Evolutionary conservation across 2,329 filamentous ascomycete genomes (phyloP).

Genomic region (Truncatella angustata): DNA sequence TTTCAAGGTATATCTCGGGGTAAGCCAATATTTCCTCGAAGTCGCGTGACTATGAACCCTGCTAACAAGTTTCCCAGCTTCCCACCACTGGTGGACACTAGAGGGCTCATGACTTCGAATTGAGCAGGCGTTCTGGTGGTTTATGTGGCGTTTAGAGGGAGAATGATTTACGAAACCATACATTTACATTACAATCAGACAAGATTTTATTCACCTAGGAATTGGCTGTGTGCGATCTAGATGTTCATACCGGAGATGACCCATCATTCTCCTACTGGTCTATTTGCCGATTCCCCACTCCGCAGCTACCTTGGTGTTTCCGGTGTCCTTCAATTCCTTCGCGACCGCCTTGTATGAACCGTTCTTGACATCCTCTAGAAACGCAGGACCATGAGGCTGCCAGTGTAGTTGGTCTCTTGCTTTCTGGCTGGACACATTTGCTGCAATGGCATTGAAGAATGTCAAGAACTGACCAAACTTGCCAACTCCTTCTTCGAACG

Average conservation of each 20-base stretch:
- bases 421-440: slow-evolving; percentile 33
- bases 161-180: background rate
- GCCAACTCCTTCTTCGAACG: slow-evolving; percentile 23
- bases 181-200: background rate
- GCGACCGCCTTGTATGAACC: slow-evolving; percentile 24
- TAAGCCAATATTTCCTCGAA: background rate
- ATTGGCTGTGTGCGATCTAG: too few species aligned
- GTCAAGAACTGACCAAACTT: slow-evolving; percentile 30
- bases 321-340: background rate
- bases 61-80: slow-evolving; percentile 1
- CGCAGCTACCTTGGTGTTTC: background rate
- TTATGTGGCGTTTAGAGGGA: background rate
- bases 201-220: too few species aligned
- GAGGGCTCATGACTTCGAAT: background rate
- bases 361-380: slow-evolving; percentile 32
- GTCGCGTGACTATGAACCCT: too few species aligned
- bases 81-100: slow-evolving; percentile 15
- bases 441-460: slow-evolving; percentile 30
- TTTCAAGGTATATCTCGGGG: slow-evolving; percentile 12
- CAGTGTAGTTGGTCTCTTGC: slow-evolving; percentile 37
- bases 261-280: too few species aligned
- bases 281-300: background rate
- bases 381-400: slow-evolving; percentile 28
- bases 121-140: background rate
- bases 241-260: too few species aligned